Percentiles rank a stretch among this genome's conserved stretches.
phyloP scores from a whole-genome alignment of 2,329 filamentous ascomycete species.

The Aspergillus udagawae region DNA sequence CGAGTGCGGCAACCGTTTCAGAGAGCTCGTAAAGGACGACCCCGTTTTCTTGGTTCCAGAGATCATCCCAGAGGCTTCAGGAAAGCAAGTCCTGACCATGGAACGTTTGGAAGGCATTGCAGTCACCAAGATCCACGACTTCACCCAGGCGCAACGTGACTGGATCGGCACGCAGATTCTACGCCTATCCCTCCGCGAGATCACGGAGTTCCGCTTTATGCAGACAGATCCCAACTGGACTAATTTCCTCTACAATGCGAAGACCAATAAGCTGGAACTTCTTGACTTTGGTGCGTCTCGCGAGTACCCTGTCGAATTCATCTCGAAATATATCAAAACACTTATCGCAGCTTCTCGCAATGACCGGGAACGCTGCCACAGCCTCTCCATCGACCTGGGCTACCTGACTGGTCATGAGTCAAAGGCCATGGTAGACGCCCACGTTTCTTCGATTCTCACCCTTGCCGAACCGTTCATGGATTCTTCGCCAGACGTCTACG shows the following conservation, averaged over 20 bases:
- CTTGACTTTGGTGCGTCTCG: conserved; percentile 93
- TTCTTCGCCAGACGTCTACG: conserved; percentile 75
- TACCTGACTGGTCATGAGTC: conserved; percentile 92
- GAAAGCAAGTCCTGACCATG: conserved; percentile 85
- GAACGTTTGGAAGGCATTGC: conserved; percentile 82
- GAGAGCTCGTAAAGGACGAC: conserved; percentile 70
- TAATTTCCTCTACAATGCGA: conserved; percentile 87
- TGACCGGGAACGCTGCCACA: conserved; percentile 61
- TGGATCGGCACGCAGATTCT: conserved; percentile 96
- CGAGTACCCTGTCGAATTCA: conserved; percentile 77
- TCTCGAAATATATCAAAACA: conserved; percentile 72
- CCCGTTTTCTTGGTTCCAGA: conserved; percentile 75
- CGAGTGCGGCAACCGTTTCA: conserved; percentile 71
- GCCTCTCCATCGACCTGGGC: conserved; percentile 71
- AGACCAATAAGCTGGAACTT: conserved; percentile 71
- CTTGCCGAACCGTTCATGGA: conserved; percentile 85
- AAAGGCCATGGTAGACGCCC: conserved; percentile 79
- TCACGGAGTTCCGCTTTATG: conserved; percentile 95
- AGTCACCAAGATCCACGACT: conserved; percentile 72
- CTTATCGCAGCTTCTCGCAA: conserved; percentile 72
- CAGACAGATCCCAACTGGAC: conserved; percentile 99
- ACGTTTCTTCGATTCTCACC: conserved; percentile 81
- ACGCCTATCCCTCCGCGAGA: conserved; percentile 85
- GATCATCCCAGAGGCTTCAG: conserved; percentile 74
- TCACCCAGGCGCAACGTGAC: conserved; percentile 80